Evolutionary conservation across 768 basidiomycete genomes (phyloP), one percentile per base, ranked within the genome.

Genomic region (Tylopilus cervinicoccineus): DNA sequence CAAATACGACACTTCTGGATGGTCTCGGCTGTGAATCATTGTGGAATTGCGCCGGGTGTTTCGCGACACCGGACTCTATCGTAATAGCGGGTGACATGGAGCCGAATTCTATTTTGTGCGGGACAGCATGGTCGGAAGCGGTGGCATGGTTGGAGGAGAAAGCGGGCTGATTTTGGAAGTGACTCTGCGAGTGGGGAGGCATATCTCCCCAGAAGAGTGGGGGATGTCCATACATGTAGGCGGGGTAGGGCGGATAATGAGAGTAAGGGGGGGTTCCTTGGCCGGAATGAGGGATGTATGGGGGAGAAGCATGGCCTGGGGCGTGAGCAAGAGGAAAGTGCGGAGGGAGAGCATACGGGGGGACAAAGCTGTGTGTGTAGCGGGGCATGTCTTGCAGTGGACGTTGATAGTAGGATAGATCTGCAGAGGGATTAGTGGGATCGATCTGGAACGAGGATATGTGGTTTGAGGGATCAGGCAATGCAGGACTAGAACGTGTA

Each of bases 1-100:
- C 81, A 57, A 82, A 82, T 6, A 78, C 68, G 33, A 82, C 71
- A 43, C 66, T 64, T 53, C 47, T 58, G 31, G 61, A 27, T 9
- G 51, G 27, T 17, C 16, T 56, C 4, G 38, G 38, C 13, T 52
- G 54, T 28, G 6, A 45, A 11, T 38, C 36, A 11, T 55, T 57
- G 41, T 44, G 52, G 17, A 13, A n/a, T 31, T 48, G 45, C 10
- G 47, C 32, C 17, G 40, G 19, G 29, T 34, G 45, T 26, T 45
- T 43, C 20, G 53, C 52, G 33, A 34, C 33, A 14, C 34, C 31
- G 16, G 52, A 5, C 22, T 60, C 55, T 50, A 50, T 41, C 43
- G 50, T 53, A 45, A 59, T 40, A 27, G 36, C 6, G 19, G 63
- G 53, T 5, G 49, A 43, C 23, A 31, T 34, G 34, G 62, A 43